Evolutionary conservation across 306 rosid species (phyloP).

Genomic region (Prunus persica): DNA sequence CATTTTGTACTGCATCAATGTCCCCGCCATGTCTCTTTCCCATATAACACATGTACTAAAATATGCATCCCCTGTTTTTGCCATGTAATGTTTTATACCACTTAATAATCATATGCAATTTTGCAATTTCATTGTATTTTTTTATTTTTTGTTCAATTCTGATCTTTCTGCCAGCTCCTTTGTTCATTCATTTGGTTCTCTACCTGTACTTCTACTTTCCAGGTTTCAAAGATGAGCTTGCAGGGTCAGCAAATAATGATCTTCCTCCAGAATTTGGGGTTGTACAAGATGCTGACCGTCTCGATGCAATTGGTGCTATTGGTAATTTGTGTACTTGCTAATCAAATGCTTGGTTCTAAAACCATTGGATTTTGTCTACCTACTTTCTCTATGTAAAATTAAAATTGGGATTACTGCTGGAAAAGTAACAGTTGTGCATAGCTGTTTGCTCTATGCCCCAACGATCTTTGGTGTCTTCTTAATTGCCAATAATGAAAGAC

Average conservation of each 20-base stretch:
- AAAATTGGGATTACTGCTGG: neutral
- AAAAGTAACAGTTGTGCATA: neutral
- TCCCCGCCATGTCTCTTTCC: neutral
- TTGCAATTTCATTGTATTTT: neutral
- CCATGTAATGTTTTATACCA: neutral
- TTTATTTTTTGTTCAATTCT: neutral
- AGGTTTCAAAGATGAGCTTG: constrained; percentile 89
- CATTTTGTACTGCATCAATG: neutral
- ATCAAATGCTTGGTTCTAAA: neutral
- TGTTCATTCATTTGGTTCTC: neutral
- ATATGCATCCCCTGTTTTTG: neutral
- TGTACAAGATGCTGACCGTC: constrained; percentile 95
- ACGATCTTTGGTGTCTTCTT: neutral
- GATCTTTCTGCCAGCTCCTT: neutral
- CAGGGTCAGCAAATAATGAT: constrained; percentile 43
- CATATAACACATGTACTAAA: neutral
- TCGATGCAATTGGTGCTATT: constrained; percentile 96
- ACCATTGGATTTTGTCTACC: neutral
- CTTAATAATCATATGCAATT: neutral
- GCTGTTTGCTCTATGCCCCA: neutral
- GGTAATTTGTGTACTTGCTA: constrained; percentile 43
- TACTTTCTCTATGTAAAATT: neutral
- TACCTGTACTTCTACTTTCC: constrained; percentile 20
- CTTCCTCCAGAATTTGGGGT: constrained; percentile 69
- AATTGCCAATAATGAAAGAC: neutral